phyloP scores from a whole-genome alignment of 2,329 filamentous ascomycete genomes.

The Magnaporthiopsis incrustans region DNA sequence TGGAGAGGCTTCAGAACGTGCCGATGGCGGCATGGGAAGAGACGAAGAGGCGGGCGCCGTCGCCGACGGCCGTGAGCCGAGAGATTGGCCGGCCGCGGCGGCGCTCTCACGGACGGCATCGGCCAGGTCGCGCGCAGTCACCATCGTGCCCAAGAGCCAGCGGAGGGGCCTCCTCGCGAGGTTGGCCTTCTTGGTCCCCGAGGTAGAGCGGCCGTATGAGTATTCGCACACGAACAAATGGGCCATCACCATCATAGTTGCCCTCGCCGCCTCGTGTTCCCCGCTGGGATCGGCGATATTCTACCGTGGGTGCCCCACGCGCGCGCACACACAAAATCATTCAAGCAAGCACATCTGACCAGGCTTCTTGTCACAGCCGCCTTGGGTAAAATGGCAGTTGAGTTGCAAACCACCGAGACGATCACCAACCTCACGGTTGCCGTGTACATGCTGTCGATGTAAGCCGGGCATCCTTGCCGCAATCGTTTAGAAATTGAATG shows the following conservation, averaged over 20 bases:
- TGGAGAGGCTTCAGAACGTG: not conserved
- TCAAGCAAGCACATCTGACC: constrained; percentile 3
- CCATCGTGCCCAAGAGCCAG: constrained; percentile 33
- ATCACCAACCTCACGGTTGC: constrained; percentile 69
- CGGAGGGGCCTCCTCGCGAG: constrained; percentile 67
- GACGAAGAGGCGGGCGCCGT: not conserved
- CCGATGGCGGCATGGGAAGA: not conserved
- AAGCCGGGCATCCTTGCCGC: not conserved
- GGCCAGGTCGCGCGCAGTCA: constrained; percentile 26
- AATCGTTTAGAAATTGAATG: not conserved
- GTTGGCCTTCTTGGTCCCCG: constrained; percentile 60
- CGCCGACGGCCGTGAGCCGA: not conserved
- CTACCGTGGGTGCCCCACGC: constrained; percentile 69
- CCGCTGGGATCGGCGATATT: constrained; percentile 82
- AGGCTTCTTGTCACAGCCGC: constrained; percentile 44
- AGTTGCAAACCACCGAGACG: constrained; percentile 55
- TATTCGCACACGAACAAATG: constrained; percentile 73
- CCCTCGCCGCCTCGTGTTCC: constrained; percentile 66
- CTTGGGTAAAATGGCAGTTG: constrained; percentile 52
- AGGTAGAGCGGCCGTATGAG: constrained; percentile 67
- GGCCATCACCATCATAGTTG: constrained; percentile 71
- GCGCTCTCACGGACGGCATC: constrained; percentile 22
- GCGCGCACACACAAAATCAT: not conserved
- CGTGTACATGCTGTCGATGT: constrained; percentile 74
- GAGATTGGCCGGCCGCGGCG: not conserved